Conservation (phyloP, 1,284 basidiomycete genomes). For the Cutaneotrichosporon cutaneum region DNA sequence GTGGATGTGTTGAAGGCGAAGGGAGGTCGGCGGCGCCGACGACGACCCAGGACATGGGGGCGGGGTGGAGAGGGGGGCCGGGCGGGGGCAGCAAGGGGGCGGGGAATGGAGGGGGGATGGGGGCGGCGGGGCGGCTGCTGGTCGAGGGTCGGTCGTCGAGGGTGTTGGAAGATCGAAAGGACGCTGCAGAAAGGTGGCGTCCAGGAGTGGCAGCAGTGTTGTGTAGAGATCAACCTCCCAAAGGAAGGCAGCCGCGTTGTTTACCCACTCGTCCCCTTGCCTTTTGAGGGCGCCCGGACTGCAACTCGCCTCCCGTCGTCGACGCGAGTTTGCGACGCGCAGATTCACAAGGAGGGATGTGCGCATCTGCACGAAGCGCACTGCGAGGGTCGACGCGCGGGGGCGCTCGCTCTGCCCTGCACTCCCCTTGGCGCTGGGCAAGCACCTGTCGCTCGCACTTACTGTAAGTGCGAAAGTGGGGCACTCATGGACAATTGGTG, state of each 20-base stretch:
- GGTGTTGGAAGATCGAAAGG: neutral
- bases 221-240: neutral
- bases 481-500: neutral
- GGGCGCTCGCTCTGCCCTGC: neutral
- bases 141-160: neutral
- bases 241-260: conserved; percentile 11
- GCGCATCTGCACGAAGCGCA: neutral
- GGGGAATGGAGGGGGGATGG: neutral
- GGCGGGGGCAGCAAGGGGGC: neutral
- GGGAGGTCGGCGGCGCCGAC: neutral
- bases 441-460: neutral
- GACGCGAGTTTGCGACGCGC: neutral
- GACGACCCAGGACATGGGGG: conserved; percentile 18
- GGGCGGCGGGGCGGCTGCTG: too few species aligned
- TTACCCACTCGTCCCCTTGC: neutral
- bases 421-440: neutral
- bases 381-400: neutral
- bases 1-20: conserved; percentile 1
- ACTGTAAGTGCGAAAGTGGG: neutral
- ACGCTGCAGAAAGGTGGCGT: neutral
- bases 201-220: neutral
- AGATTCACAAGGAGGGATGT: neutral
- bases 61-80: neutral
- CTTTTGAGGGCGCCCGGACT: neutral
- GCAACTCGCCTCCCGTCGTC: neutral